phyloP scores from a whole-genome alignment of 805 yeast genomes.

The Metschnikowia santaceciliae region DNA sequence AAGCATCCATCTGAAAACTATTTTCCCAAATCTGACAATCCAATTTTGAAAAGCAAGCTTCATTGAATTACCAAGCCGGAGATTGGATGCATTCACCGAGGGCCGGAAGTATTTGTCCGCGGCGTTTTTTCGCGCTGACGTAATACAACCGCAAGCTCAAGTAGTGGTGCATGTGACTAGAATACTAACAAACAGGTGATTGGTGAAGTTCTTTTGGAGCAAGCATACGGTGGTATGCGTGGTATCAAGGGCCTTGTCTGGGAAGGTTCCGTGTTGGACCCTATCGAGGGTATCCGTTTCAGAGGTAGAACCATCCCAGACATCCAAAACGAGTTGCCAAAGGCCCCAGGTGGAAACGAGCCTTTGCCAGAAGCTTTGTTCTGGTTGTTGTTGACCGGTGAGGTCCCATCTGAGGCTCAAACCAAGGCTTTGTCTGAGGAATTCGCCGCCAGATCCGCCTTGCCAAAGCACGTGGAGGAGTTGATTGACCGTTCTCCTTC shows the following conservation, averaged over 20 bases:
- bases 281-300: constrained; percentile 72
- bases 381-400: constrained; percentile 75
- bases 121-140: constrained; percentile 6
- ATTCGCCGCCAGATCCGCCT: constrained; percentile 58
- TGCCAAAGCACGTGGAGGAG: constrained; percentile 62
- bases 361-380: constrained; percentile 74
- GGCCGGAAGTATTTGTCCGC: constrained; percentile 1
- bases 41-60: too few relatives aligned
- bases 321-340: constrained; percentile 63
- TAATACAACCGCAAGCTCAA: background rate
- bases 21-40: too few relatives aligned
- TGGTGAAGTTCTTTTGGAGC: constrained; percentile 38
- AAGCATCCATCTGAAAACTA: too few relatives aligned
- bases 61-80: too few relatives aligned
- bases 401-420: constrained; percentile 60
- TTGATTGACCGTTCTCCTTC: constrained; percentile 61
- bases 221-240: constrained; percentile 70
- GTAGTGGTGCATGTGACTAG: constrained; percentile 9
- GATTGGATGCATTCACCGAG: background rate
- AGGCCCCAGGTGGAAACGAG: constrained; percentile 52
- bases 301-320: constrained; percentile 74
- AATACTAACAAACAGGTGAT: constrained; percentile 29
- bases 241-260: constrained; percentile 71
- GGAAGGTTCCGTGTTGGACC: constrained; percentile 78
- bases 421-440: constrained; percentile 53